Conservation (phyloP, 116 monocot genomes). For the Papilionanthe hybrid region DNA sequence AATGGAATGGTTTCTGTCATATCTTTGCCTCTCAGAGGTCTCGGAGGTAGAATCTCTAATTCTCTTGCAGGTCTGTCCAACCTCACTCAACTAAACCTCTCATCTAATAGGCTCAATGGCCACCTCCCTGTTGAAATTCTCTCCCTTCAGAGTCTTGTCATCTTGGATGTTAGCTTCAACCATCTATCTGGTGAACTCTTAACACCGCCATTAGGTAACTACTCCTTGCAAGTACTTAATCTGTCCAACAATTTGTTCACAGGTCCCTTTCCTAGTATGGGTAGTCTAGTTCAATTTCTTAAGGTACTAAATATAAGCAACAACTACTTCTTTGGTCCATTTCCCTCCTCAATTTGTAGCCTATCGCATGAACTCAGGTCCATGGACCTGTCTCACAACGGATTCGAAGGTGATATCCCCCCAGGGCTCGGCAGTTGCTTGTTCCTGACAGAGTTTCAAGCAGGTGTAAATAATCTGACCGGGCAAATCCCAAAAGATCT, state of each 20-base stretch:
- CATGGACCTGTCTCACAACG: slow-evolving; percentile 39
- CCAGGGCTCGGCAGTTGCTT: slow-evolving; percentile 37
- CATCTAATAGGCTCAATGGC: slow-evolving; percentile 17
- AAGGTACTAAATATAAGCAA: slow-evolving; percentile 31
- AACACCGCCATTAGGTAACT: background rate
- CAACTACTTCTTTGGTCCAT: slow-evolving; percentile 51
- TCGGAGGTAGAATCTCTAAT: slow-evolving; percentile 23
- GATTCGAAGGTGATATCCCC: slow-evolving; percentile 29
- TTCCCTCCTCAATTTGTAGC: slow-evolving; percentile 27
- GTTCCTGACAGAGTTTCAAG: slow-evolving; percentile 18
- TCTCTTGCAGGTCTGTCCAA: slow-evolving; percentile 14
- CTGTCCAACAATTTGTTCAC: slow-evolving; percentile 35
- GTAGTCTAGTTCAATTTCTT: slow-evolving; percentile 8
- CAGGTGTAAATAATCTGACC: slow-evolving; percentile 36
- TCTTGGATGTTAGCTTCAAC: slow-evolving; percentile 51
- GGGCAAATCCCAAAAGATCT: slow-evolving; percentile 34
- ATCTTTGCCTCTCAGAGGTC: slow-evolving; percentile 26
- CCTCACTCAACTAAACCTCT: slow-evolving; percentile 21
- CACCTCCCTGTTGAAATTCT: slow-evolving; percentile 17
- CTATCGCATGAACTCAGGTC: slow-evolving; percentile 9
- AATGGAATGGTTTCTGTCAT: slow-evolving; percentile 18
- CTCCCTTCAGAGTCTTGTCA: slow-evolving; percentile 14
- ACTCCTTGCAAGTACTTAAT: slow-evolving; percentile 25
- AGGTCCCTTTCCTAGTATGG: slow-evolving; percentile 22
- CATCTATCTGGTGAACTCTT: slow-evolving; percentile 12